phyloP scores from a whole-genome alignment of 2,329 filamentous ascomycete species.

The Plenodomus tracheiphilus region DNA sequence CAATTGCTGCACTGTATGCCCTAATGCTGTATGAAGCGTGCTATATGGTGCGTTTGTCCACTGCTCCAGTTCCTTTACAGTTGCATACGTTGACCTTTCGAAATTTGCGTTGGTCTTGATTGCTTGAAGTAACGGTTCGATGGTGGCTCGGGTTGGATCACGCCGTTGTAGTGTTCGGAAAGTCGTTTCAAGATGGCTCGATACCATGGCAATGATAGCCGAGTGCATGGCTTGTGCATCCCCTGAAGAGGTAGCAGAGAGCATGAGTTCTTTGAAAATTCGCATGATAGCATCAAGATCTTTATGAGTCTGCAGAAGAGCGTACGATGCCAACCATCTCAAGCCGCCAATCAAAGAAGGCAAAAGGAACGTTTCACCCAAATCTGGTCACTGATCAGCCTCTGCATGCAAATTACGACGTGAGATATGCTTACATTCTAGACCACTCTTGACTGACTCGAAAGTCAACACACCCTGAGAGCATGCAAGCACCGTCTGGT shows the following conservation, averaged over 20 bases:
- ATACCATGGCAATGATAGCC: conserved; percentile 71
- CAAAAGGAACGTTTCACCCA: conserved; percentile 79
- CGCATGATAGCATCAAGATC: conserved; percentile 71
- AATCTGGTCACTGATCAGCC: conserved; percentile 52
- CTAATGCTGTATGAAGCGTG: conserved; percentile 62
- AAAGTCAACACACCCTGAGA: conserved; percentile 67
- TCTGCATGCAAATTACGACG: not conserved
- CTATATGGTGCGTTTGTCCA: conserved; percentile 64
- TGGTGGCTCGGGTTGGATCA: conserved; percentile 68
- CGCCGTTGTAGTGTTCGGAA: conserved; percentile 68
- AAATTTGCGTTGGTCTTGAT: conserved; percentile 63
- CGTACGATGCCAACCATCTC: conserved; percentile 69
- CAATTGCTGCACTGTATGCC: conserved; percentile 64
- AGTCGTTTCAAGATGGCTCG: conserved; percentile 68
- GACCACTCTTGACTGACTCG: conserved; percentile 71
- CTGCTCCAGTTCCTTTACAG: conserved; percentile 68
- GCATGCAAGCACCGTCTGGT: conserved; percentile 72
- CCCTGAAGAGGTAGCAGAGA: conserved; percentile 68
- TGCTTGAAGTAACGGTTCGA: conserved; percentile 69
- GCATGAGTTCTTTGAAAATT: conserved; percentile 72
- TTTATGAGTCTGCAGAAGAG: conserved; percentile 65
- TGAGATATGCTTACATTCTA: conserved; percentile 65
- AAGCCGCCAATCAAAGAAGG: conserved; percentile 76
- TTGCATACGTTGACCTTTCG: conserved; percentile 64
- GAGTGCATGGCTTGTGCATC: conserved; percentile 73